Conservation (phyloP, 345 rosid species). For the Trapa bicornis region DNA sequence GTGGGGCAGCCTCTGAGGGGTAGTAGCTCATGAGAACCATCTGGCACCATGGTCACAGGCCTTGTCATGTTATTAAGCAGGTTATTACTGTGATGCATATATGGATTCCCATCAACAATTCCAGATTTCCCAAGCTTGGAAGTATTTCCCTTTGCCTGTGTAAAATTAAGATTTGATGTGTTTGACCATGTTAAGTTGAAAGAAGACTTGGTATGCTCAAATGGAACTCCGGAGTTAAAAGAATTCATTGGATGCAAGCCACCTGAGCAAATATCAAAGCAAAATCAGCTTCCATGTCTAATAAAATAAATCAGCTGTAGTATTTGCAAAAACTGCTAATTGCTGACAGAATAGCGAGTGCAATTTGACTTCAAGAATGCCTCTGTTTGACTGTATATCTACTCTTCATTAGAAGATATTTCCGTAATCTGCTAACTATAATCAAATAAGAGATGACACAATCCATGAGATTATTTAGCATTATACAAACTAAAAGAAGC, state of each 20-base stretch:
- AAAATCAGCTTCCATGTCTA: not conserved
- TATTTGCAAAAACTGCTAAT: not conserved
- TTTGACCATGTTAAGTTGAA: slow-evolving; percentile 34
- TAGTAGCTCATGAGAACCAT: slow-evolving; percentile 31
- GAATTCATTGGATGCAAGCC: slow-evolving; percentile 49
- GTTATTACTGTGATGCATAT: slow-evolving; percentile 19
- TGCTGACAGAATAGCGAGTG: not conserved
- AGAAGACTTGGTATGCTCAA: slow-evolving; percentile 28
- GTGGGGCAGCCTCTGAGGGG: slow-evolving; percentile 22
- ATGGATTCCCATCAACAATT: slow-evolving; percentile 29
- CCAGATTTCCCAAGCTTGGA: slow-evolving; percentile 29
- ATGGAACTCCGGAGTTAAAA: slow-evolving; percentile 37
- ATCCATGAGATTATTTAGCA: not conserved
- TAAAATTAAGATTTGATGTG: slow-evolving; percentile 29
- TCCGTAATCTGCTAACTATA: not conserved
- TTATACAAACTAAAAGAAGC: not conserved
- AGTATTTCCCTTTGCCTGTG: slow-evolving; percentile 33
- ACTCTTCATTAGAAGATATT: not conserved
- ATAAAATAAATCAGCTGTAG: not conserved
- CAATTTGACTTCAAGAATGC: not conserved
- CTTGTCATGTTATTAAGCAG: slow-evolving; percentile 12
- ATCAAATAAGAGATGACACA: not conserved
- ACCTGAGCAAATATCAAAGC: slow-evolving; percentile 29
- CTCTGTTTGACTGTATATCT: not conserved
- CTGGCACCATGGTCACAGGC: slow-evolving; percentile 16